Base-by-base conservation (phyloP, 768 basidiomycete species). In the Zangia roseola region DNA sequence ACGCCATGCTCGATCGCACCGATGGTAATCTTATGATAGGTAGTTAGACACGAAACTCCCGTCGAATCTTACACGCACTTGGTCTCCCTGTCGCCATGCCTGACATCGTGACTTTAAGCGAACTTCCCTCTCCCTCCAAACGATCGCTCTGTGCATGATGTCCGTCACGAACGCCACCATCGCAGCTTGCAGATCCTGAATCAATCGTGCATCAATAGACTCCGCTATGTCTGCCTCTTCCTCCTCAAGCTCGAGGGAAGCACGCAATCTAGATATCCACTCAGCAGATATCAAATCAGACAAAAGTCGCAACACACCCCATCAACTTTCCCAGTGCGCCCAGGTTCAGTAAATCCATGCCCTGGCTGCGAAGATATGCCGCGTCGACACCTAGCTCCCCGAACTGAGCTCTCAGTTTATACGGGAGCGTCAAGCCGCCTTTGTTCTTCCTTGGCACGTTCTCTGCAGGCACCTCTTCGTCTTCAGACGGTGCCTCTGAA, bases 71-170 rank as follows among this genome's bases (percentile, higher is more conserved):
- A n/a, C 19, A 44, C 55, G 10, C 42, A 81, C 78, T 56, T 77
- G 70, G 25, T 72, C 71, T 12, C 71, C 70, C 4, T 72, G 45
- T 40, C 74, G 70, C 83, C 86, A 89, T 7, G 74, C 82, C 56
- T 78, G 84, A 40, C 78, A 78, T 17, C 76, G 75, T 34, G 71
- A 69, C 65, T 87, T 88, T 58, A 84, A 60, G 26, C 69, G 65
- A 45, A 71, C 63, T 55, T 86, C 86, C 49, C 83, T 78, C 56
- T 86, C 83, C 35, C 79, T 78, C 31, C 75, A 69, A 7, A 78
- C 69, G 36, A 87, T 74, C 19, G 76, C 71, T 28, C 72, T 74
- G 46, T 79, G 75, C 2, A 84, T 66, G 0, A 81, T 45, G 31
- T 77, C 72, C 8, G 74, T 73, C 14, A 77, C 70, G 55, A 87